A percentile compares a stretch with the other conserved stretches of the same genome.
Evolutionary conservation across 192 early-diverging fungal species (phyloP).

Genomic region (Coemansia furcata): DNA sequence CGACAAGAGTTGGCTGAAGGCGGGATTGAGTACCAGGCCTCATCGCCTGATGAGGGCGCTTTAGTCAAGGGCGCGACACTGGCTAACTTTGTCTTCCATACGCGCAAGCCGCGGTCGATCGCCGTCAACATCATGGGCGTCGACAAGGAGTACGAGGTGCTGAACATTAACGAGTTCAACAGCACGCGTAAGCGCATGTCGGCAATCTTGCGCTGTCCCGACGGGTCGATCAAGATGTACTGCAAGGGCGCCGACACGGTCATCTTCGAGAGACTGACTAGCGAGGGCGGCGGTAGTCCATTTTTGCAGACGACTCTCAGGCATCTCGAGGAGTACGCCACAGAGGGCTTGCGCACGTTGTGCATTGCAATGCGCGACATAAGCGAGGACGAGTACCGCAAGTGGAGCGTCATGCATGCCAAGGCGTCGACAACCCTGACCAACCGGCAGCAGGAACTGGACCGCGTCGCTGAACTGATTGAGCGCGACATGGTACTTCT

Average conservation of each 20-base stretch:
- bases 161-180: slow-evolving; percentile 86
- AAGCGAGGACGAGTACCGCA: slow-evolving; percentile 63
- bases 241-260: slow-evolving; percentile 96
- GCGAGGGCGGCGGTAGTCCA: slow-evolving; percentile 65
- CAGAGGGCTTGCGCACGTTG: slow-evolving; percentile 78
- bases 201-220: slow-evolving; percentile 75
- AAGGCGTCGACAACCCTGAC: slow-evolving; percentile 68
- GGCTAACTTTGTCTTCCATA: slow-evolving; percentile 76
- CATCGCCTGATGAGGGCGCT: slow-evolving; percentile 94
- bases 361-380: slow-evolving; percentile 78
- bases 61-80: slow-evolving; percentile 82
- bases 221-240: slow-evolving; percentile 71
- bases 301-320: slow-evolving; percentile 67
- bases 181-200: slow-evolving; percentile 95
- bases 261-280: slow-evolving; percentile 74
- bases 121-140: slow-evolving; percentile 72
- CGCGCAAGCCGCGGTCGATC: slow-evolving; percentile 66
- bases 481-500: slow-evolving; percentile 77
- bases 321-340: slow-evolving; percentile 86
- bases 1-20: slow-evolving; percentile 78
- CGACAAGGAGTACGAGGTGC: slow-evolving; percentile 59
- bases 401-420: slow-evolving; percentile 70
- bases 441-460: slow-evolving; percentile 79
- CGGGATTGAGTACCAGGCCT: slow-evolving; percentile 81
- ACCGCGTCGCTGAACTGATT: slow-evolving; percentile 72